A percentile compares a stretch with the other conserved stretches of the same genome.
These are phyloP conservation scores for Cordyceps farinosa DNA, from an alignment of 2,329 filamentous ascomycete species.

Conservation along the genomic window DNA sequence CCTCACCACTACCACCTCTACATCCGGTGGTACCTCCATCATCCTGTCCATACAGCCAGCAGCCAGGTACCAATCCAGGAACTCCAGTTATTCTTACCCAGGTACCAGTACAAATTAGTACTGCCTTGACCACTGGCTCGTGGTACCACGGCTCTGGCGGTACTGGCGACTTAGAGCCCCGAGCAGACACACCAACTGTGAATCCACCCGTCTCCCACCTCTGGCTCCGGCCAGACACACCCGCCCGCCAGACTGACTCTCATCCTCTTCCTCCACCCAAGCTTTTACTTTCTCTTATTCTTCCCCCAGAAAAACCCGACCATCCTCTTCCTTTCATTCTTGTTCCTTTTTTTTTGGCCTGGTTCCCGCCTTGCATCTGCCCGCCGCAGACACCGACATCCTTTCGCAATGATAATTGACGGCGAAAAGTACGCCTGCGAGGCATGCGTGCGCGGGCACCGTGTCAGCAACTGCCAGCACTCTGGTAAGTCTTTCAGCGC, in stretches of 20 bases:
- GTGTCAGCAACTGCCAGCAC: conserved; percentile 98
- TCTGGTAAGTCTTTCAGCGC: conserved; percentile 61
- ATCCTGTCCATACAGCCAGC: neutral
- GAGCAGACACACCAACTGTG: neutral
- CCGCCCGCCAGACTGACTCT: conserved; percentile 8
- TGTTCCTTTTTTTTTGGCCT: conserved; percentile 3
- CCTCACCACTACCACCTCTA: neutral
- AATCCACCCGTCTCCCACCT: neutral
- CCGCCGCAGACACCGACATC: conserved; percentile 18
- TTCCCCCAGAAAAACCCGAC: neutral
- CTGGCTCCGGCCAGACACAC: neutral
- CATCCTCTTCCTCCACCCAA: conserved; percentile 15
- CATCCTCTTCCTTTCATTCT: conserved; percentile 4
- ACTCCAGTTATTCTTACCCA: neutral
- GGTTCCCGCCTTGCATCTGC: conserved; percentile 15
- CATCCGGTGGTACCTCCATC: neutral
- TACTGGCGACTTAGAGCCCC: neutral
- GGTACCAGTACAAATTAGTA: neutral
- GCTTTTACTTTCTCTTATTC: conserved; percentile 14
- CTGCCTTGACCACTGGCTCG: neutral
- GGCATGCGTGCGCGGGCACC: conserved; percentile 95
- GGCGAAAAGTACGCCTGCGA: conserved; percentile 98
- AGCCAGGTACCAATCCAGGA: neutral
- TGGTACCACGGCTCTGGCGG: neutral
- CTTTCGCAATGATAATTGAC: conserved; percentile 70